Percentiles rank a stretch among this genome's conserved stretches.
Conservation (phyloP, 768 basidiomycete genomes). For the Russula foetens region DNA sequence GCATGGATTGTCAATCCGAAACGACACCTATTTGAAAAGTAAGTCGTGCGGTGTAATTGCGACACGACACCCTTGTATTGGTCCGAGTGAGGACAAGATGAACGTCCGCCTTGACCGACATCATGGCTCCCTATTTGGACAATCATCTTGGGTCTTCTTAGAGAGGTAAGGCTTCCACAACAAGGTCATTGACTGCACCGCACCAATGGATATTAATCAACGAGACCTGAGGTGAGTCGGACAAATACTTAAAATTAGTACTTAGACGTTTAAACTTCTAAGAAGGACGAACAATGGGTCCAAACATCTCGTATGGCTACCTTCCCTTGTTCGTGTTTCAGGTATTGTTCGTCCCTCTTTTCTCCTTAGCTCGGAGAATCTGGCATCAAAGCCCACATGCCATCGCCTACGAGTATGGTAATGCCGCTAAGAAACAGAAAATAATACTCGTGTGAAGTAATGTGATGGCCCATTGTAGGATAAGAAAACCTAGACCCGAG, state of each 20-base stretch:
- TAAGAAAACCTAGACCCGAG: neutral
- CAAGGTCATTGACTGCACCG: slow-evolving; percentile 55
- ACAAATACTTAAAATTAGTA: no score
- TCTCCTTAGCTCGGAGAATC: slow-evolving; percentile 56
- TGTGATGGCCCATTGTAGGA: slow-evolving; percentile 35
- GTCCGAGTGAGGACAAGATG: slow-evolving; percentile 46
- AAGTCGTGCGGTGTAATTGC: no score
- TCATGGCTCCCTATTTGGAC: no score
- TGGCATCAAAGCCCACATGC: slow-evolving; percentile 52
- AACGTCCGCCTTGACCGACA: slow-evolving; percentile 50
- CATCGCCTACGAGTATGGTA: slow-evolving; percentile 49
- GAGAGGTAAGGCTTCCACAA: slow-evolving; percentile 43
- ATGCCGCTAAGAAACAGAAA: slow-evolving; percentile 50
- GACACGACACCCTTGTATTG: no score
- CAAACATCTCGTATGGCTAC: slow-evolving; percentile 51
- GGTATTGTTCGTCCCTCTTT: slow-evolving; percentile 55
- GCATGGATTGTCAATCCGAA: no score
- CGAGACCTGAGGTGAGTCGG: no score
- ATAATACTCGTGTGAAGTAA: slow-evolving; percentile 57
- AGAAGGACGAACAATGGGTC: no score
- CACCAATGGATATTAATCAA: neutral
- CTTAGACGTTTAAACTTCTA: no score
- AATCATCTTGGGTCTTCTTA: no score
- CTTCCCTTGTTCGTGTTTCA: slow-evolving; percentile 50
- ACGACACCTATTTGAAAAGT: no score